Evolutionary conservation across 306 rosid species (phyloP), one percentile per base, ranked within the genome.

Genomic region (Cucumis melo): DNA sequence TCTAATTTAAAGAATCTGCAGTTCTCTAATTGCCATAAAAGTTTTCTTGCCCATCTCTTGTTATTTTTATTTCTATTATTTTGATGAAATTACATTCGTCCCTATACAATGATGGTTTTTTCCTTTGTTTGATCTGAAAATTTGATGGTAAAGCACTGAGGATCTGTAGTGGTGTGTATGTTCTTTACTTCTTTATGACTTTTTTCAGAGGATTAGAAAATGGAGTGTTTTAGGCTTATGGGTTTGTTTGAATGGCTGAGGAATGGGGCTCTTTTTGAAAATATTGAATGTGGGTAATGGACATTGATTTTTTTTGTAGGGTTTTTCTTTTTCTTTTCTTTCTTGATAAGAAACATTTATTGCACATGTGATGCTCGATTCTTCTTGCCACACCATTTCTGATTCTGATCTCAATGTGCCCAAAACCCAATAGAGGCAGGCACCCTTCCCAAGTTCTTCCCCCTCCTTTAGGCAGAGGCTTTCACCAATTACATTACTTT

Each of bases 341-440:
- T 74, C 8, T 74, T 55, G 32, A 54, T 71, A 55, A 55, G 78
- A 55, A 55, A 32, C 48, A 74, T 74, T 74, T 74, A 74, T 74
- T 74, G 78, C 78, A 74, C 78, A 74, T 74, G 78, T 55, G 63
- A 56, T 36, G 65, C 39, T n/a, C 12, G 78, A 74, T 74, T 74
- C 77, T 54, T 74, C n/a, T 71, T 53, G 77, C 63, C 63, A 51
- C 48, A 50, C 61, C 56, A 27, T 39, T 34, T 29, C 62, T 66
- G 73, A 66, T 67, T 74, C 66, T 74, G 64, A 74, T 53, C 63
- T 74, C 48, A 34, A 74, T 34, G 41, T 71, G 59, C 76, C 23
- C 76, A 14, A 71, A 71, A 48, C 59, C 76, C 76, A 46, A 70
- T 70, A 48, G 74, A 42, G 56, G 56, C 74, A 23, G 76, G 76